phyloP scores from a whole-genome alignment of 2,329 filamentous ascomycete genomes.

The Pseudogymnoascus sp. region DNA sequence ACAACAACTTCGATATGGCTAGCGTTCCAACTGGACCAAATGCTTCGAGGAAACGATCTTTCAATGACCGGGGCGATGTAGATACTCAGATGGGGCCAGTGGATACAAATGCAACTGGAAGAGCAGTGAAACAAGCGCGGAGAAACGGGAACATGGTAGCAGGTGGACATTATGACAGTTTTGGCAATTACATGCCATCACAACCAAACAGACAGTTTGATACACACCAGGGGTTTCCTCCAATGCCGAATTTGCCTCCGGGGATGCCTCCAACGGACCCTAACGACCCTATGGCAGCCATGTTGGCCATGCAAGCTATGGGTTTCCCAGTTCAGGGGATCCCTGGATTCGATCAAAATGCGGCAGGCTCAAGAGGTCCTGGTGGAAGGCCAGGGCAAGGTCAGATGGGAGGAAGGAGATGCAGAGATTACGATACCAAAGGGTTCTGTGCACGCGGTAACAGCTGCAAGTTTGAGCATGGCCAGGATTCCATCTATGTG shows the following conservation, averaged over 20 bases:
- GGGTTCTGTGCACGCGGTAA: slow-evolving; percentile 62
- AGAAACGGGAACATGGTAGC: slow-evolving; percentile 39
- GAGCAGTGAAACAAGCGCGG: slow-evolving; percentile 51
- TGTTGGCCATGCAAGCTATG: slow-evolving; percentile 54
- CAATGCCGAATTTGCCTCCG: slow-evolving; percentile 22
- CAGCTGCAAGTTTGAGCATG: slow-evolving; percentile 62
- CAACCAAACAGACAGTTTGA: slow-evolving; percentile 12
- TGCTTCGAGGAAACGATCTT: slow-evolving; percentile 43
- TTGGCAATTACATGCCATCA: slow-evolving; percentile 21
- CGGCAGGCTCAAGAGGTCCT: slow-evolving; percentile 17
- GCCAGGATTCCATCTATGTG: slow-evolving; percentile 40
- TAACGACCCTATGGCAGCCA: slow-evolving; percentile 50
- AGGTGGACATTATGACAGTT: slow-evolving; percentile 30
- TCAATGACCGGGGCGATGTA: slow-evolving; percentile 43
- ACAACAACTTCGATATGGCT: slow-evolving; percentile 20
- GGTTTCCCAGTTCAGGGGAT: slow-evolving; percentile 39
- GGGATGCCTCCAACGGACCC: slow-evolving; percentile 45
- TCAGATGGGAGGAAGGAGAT: slow-evolving; percentile 33
- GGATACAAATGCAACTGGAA: slow-evolving; percentile 29
- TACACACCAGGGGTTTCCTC: slow-evolving; percentile 17
- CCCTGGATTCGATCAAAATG: slow-evolving; percentile 30
- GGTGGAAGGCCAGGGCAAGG: slow-evolving; percentile 1
- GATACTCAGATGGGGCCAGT: slow-evolving; percentile 28
- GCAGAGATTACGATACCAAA: slow-evolving; percentile 62
- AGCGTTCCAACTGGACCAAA: slow-evolving; percentile 21